Conservation (phyloP, 2,329 filamentous ascomycete species). For the Cercospora canescens region DNA sequence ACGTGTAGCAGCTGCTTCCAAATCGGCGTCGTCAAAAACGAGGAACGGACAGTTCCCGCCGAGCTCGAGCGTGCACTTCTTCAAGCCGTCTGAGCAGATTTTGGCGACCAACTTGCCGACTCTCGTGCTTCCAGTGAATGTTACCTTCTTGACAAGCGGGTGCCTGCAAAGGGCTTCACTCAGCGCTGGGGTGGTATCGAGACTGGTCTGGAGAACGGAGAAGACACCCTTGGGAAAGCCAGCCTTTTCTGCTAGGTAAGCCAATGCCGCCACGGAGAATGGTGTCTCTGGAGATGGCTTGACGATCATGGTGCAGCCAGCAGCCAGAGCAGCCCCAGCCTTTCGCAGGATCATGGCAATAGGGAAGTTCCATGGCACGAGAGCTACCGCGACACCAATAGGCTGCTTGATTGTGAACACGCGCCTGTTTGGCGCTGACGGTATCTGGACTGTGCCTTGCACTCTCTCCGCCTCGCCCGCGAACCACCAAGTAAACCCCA, state of each 20-base stretch:
- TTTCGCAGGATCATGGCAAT: conserved; percentile 64
- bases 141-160: conserved; percentile 61
- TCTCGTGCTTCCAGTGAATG: conserved; percentile 61
- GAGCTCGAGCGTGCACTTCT: conserved; percentile 65
- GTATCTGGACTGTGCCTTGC: conserved; percentile 61
- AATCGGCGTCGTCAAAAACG: conserved; percentile 64
- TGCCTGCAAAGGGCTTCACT: conserved; percentile 59
- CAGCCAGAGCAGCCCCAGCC: conserved; percentile 66
- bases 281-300: conserved; percentile 72
- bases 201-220: conserved; percentile 61
- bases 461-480: conserved; percentile 62
- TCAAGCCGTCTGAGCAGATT: conserved; percentile 60
- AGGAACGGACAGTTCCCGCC: conserved; percentile 67
- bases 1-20: conserved; percentile 57
- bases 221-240: conserved; percentile 62
- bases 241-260: conserved; percentile 54
- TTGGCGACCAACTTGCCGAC: conserved; percentile 64
- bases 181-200: conserved; percentile 56
- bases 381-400: conserved; percentile 65
- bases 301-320: conserved; percentile 71
- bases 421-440: conserved; percentile 62
- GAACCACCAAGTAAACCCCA: conserved; percentile 59
- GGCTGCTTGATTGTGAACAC: conserved; percentile 75
- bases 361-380: conserved; percentile 70
- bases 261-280: conserved; percentile 57